Conservation (phyloP, 2,329 filamentous ascomycete genomes). For the Trichoderma koningii region DNA sequence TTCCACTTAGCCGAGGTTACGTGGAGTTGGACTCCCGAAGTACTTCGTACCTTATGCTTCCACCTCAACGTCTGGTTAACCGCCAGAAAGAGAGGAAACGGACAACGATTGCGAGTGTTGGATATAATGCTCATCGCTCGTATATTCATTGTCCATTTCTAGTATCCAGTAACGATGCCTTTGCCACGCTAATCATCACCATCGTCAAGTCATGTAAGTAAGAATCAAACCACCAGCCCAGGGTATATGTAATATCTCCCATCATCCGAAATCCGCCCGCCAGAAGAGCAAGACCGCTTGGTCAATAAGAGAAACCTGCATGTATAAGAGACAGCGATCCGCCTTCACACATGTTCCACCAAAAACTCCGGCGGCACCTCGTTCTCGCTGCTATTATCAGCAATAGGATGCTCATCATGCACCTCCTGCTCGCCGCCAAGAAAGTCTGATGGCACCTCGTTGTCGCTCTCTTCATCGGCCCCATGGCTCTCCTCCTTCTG, state of each 20-base stretch:
- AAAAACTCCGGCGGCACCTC: conserved; percentile 57
- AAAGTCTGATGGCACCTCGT: conserved; percentile 31
- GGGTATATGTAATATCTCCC: neutral
- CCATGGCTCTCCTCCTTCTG: neutral
- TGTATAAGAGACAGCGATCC: neutral
- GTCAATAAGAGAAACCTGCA: neutral
- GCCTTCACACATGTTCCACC: conserved; percentile 44
- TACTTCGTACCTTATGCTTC: no score
- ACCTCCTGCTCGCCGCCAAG: conserved; percentile 41
- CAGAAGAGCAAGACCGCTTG: neutral
- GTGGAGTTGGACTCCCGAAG: no score
- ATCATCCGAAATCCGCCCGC: neutral
- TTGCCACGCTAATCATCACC: neutral
- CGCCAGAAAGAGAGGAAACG: no score
- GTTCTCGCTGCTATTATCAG: conserved; percentile 44
- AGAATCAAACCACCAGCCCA: neutral
- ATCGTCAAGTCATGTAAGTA: neutral
- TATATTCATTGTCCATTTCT: neutral
- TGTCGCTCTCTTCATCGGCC: conserved; percentile 30
- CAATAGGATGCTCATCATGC: conserved; percentile 27
- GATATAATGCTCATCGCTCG: neutral
- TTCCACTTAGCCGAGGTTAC: conserved; percentile 29
- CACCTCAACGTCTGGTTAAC: no score
- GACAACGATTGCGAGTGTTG: no score
- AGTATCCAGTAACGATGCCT: neutral